Percentiles rank a stretch among this genome's conserved stretches.
phyloP scores from a whole-genome alignment of 2,329 filamentous ascomycete species.

The Claviceps sp. region DNA sequence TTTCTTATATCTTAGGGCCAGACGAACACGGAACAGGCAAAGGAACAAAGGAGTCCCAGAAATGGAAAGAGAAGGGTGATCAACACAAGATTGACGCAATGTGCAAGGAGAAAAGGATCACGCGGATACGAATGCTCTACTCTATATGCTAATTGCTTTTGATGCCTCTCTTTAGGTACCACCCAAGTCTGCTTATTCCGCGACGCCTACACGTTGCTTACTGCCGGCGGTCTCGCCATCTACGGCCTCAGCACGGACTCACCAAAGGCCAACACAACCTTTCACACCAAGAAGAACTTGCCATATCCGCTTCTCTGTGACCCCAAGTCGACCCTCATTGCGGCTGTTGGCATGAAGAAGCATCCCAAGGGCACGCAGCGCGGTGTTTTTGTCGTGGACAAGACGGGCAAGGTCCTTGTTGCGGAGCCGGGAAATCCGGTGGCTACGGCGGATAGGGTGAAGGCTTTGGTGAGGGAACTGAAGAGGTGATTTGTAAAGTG shows the following conservation, averaged over 20 bases:
- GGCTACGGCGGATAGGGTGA: constrained; percentile 64
- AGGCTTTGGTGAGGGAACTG: constrained; percentile 48
- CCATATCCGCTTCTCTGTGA: constrained; percentile 86
- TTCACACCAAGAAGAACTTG: constrained; percentile 82
- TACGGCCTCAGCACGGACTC: constrained; percentile 83
- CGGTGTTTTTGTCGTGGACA: constrained; percentile 79
- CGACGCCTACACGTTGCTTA: constrained; percentile 66
- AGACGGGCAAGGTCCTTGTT: constrained; percentile 66
- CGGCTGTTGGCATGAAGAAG: constrained; percentile 84
- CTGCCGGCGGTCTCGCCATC: constrained; percentile 66
- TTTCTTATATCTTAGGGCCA: too few relatives aligned
- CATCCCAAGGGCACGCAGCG: constrained; percentile 64
- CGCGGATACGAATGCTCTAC: too few relatives aligned
- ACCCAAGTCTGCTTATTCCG: constrained; percentile 89
- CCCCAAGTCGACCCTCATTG: constrained; percentile 57
- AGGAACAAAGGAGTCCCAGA: background rate
- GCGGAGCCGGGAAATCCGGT: constrained; percentile 64
- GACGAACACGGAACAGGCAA: constrained; percentile 1
- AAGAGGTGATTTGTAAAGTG: constrained; percentile 8
- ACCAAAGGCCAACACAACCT: constrained; percentile 82
- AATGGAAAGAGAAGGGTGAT: background rate
- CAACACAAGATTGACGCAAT: too few relatives aligned
- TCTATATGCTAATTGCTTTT: background rate
- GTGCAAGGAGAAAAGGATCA: too few relatives aligned
- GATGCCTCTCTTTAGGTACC: constrained; percentile 49